Evolutionary conservation across 169 alveolate genomes (phyloP), one percentile per base, ranked within the genome.

Genomic region (Eimeria sp.): DNA sequence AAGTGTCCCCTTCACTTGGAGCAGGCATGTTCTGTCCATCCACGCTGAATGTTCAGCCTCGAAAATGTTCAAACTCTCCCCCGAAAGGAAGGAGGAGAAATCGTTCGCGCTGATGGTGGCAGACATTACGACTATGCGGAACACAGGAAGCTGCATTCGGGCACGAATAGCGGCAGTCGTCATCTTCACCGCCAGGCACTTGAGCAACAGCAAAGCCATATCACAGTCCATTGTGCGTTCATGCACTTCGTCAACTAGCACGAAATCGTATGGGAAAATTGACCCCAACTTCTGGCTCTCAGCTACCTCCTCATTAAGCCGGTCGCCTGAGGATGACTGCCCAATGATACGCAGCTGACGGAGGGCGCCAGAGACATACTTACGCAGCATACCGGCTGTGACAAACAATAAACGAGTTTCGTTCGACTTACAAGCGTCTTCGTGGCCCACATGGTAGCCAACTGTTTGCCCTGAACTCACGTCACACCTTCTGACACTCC

Each of bases 361-460:
- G 54, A 83, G 73, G 22, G 91, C 91, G 4, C 91, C 54, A 22
- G 91, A 11, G 34, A 83, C 73, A 63, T 83, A 83, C 91, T 83
- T 83, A 10, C 91, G 91, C 25, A 83, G 91, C 91, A 83, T 54
- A 30, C 91, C 91, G 40, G 91, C 91, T 0, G 91, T 83, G 30
- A 83, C 91, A 27, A 83, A 83, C 91, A 83, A 49, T 20, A 83
- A 54, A 27, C 73, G 91, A 20, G 91, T 83, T 58, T 49, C 73
- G 6, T 83, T 57, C 20, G 91, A 83, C 40, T 83, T 83, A 54
- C 70, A 47, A 14, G 91, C 73, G 34, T 54, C 73, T 83, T 83
- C 91, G 54, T 83, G 73, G 6, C 73, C 91, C 70, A 83, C 91
- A 34, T 83, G 91, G 91, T 83, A 83, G 91, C 91, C 91, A 47